phyloP scores from a whole-genome alignment of 75 land plant genomes.

The Cupressus sempervirens region DNA sequence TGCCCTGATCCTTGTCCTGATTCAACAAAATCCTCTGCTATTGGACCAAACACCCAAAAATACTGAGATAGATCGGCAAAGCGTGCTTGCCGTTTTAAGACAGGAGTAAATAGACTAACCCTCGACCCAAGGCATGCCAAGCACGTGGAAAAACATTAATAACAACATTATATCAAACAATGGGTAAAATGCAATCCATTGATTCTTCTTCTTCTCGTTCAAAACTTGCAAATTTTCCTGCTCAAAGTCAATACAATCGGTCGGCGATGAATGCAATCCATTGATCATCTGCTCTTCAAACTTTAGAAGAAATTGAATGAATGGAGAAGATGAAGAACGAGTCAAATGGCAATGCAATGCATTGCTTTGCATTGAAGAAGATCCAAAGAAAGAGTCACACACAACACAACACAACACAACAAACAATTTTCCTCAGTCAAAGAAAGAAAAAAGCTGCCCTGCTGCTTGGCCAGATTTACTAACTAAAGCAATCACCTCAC shows the following conservation, averaged over 20 bases:
- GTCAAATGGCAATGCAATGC: conserved; percentile 5
- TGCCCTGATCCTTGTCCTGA: not conserved
- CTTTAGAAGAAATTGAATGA: not conserved
- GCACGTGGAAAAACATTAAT: conserved; percentile 7
- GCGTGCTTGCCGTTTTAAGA: not conserved
- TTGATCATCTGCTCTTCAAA: conserved; percentile 1
- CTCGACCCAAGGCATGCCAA: not conserved
- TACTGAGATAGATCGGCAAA: not conserved
- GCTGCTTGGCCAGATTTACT: conserved; percentile 1
- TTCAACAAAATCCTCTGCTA: not conserved
- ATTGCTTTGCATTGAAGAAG: conserved; percentile 4
- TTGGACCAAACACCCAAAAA: not conserved
- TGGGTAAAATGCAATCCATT: not conserved
- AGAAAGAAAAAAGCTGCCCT: conserved; percentile 13
- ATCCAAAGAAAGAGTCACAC: not conserved
- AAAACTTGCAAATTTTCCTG: conserved; percentile 7
- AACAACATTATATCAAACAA: conserved; percentile 3
- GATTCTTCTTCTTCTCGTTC: not conserved
- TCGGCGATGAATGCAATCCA: conserved; percentile 6
- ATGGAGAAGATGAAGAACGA: not conserved
- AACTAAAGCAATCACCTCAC: conserved; percentile 3
- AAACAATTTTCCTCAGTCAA: not conserved
- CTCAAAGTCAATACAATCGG: conserved; percentile 10
- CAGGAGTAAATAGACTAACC: not conserved
- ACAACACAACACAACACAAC: not conserved